Percentiles rank a stretch among this genome's conserved stretches.
These are phyloP conservation scores for Aspergillus homomorphus DNA, from an alignment of 495 filamentous ascomycete species.

Conservation along the genomic window DNA sequence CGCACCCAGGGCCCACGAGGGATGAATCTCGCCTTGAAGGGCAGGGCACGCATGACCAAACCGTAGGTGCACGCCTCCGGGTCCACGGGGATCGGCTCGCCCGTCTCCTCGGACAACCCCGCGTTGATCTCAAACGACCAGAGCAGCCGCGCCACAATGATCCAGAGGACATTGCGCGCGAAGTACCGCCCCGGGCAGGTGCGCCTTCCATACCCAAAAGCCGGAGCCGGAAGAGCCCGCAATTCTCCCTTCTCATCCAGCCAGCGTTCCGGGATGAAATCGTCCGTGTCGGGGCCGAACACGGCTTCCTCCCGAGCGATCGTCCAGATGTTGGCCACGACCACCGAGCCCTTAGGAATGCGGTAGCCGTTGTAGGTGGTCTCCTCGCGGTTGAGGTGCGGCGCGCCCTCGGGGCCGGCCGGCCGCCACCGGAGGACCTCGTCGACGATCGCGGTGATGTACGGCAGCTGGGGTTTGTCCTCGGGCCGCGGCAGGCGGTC, in stretches of 20 bases:
- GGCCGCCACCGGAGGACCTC: conserved; percentile 54
- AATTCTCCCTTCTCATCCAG: not conserved
- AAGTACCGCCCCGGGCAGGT: not conserved
- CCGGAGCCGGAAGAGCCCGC: not conserved
- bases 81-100: conserved; percentile 19
- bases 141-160: not conserved
- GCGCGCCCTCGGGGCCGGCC: conserved; percentile 35
- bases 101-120: not conserved
- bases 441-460: conserved; percentile 45
- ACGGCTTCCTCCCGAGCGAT: not conserved
- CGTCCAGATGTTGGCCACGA: not conserved
- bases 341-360: conserved; percentile 7
- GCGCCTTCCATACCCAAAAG: not conserved
- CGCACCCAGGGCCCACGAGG: not conserved
- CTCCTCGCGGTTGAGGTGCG: conserved; percentile 13
- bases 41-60: conserved; percentile 24
- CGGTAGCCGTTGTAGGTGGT: conserved; percentile 11
- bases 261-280: not conserved
- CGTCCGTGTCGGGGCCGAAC: not conserved
- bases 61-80: conserved; percentile 25
- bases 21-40: conserved; percentile 22
- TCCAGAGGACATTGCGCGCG: not conserved
- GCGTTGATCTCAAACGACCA: not conserved
- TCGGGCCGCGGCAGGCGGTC: conserved; percentile 20
- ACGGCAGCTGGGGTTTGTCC: conserved; percentile 44